A percentile compares a stretch with the other conserved stretches of the same genome.
Conservation (phyloP, 2,329 filamentous ascomycete species). For the Penicillium sp. region DNA sequence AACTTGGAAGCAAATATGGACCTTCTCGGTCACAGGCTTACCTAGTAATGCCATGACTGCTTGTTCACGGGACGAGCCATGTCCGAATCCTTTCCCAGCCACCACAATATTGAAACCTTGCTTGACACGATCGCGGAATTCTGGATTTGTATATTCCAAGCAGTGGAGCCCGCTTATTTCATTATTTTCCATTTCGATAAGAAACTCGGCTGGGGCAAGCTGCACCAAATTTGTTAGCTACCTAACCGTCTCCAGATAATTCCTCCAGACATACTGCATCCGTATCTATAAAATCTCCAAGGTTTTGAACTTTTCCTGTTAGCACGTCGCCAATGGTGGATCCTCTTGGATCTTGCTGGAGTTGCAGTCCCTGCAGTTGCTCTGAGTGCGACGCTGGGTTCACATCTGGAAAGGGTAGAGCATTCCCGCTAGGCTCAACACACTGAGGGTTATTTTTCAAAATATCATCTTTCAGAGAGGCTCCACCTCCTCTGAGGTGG, state of each 20-base stretch:
- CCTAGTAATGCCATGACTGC: slow-evolving; percentile 35
- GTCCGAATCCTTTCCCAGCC: slow-evolving; percentile 46
- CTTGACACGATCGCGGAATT: slow-evolving; percentile 38
- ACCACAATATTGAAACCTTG: slow-evolving; percentile 43
- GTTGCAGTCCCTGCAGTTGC: background rate
- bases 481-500: background rate
- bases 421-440: slow-evolving; percentile 10
- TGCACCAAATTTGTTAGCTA: slow-evolving; percentile 7
- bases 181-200: slow-evolving; percentile 29
- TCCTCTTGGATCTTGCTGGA: background rate
- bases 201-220: slow-evolving; percentile 41
- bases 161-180: slow-evolving; percentile 40
- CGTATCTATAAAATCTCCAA: slow-evolving; percentile 47
- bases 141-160: slow-evolving; percentile 40
- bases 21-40: background rate
- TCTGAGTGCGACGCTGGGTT: too few species aligned
- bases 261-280: slow-evolving; percentile 26
- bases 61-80: slow-evolving; percentile 45
- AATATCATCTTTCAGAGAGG: background rate
- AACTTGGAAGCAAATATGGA: background rate
- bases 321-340: slow-evolving; percentile 15
- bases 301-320: slow-evolving; percentile 35
- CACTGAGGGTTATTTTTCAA: background rate
- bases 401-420: background rate
- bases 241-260: background rate